Conservation (phyloP, 2,329 filamentous ascomycete genomes). For the Mollisia scopiformis region DNA sequence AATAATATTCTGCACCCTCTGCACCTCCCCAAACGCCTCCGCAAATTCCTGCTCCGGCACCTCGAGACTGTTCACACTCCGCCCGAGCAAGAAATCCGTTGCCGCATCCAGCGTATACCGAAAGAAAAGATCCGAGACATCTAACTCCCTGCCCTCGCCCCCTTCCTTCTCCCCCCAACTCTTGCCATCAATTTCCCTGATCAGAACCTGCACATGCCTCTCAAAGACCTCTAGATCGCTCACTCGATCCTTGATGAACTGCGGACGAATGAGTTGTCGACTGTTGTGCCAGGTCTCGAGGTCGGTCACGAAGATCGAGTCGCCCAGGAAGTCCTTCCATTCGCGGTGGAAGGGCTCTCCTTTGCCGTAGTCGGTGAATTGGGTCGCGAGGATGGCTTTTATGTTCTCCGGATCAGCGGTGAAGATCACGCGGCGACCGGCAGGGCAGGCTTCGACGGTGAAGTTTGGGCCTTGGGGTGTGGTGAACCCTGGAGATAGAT, state of each 20-base stretch:
- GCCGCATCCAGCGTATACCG: slow-evolving; percentile 83
- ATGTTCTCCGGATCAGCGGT: slow-evolving; percentile 88
- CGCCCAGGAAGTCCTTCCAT: slow-evolving; percentile 76
- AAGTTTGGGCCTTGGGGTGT: slow-evolving; percentile 40
- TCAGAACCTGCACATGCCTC: slow-evolving; percentile 73
- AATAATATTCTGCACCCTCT: slow-evolving; percentile 71
- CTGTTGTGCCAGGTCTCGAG: slow-evolving; percentile 77
- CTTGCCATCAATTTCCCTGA: slow-evolving; percentile 65
- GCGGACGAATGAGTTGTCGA: slow-evolving; percentile 80
- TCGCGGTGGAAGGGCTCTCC: slow-evolving; percentile 74
- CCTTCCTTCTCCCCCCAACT: slow-evolving; percentile 41
- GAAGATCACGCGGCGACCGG: slow-evolving; percentile 50
- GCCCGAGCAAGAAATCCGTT: slow-evolving; percentile 84
- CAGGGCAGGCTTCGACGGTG: slow-evolving; percentile 58
- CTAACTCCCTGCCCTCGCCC: slow-evolving; percentile 63
- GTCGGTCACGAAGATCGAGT: slow-evolving; percentile 82
- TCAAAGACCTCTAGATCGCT: slow-evolving; percentile 84
- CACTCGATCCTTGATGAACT: slow-evolving; percentile 84
- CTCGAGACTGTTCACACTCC: slow-evolving; percentile 63
- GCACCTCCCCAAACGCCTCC: slow-evolving; percentile 80
- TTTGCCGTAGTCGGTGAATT: slow-evolving; percentile 86
- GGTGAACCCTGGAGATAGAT: slow-evolving; percentile 43
- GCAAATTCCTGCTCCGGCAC: slow-evolving; percentile 70
- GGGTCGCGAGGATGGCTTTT: slow-evolving; percentile 85
- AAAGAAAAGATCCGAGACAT: slow-evolving; percentile 80